A percentile compares a stretch with the other conserved stretches of the same genome.
Conservation (phyloP, 2,329 filamentous ascomycete species). For the Exophiala alcalophila region DNA sequence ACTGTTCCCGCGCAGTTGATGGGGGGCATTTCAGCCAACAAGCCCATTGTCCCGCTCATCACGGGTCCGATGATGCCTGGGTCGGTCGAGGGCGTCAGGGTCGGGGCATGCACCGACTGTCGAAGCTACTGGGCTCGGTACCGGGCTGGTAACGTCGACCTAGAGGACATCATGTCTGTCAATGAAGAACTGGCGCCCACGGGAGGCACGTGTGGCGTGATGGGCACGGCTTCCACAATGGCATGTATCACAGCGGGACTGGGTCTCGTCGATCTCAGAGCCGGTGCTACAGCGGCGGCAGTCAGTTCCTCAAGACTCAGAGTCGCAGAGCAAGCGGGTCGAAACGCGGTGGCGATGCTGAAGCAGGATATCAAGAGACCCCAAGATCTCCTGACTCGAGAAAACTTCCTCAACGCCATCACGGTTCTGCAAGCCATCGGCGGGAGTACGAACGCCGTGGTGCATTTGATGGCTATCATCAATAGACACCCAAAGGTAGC, state of each 20-base stretch:
- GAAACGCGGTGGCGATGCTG: slow-evolving; percentile 49
- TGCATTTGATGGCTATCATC: slow-evolving; percentile 55
- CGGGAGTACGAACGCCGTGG: slow-evolving; percentile 56
- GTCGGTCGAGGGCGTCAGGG: slow-evolving; percentile 56
- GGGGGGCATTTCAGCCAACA: slow-evolving; percentile 72
- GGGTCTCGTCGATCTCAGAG: slow-evolving; percentile 51
- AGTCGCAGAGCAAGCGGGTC: slow-evolving; percentile 55
- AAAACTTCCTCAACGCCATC: slow-evolving; percentile 57
- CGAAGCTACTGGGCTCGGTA: slow-evolving; percentile 70
- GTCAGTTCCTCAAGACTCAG: slow-evolving; percentile 52
- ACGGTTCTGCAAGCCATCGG: slow-evolving; percentile 55
- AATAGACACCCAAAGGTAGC: slow-evolving; percentile 51
- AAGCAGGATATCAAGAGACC: slow-evolving; percentile 44
- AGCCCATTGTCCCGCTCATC: slow-evolving; percentile 65
- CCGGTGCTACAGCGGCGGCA: slow-evolving; percentile 52
- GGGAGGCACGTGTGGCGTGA: slow-evolving; percentile 54
- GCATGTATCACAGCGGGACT: slow-evolving; percentile 53
- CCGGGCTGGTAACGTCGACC: slow-evolving; percentile 62
- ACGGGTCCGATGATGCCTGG: slow-evolving; percentile 76
- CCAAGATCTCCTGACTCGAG: slow-evolving; percentile 54
- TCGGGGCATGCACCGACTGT: slow-evolving; percentile 74
- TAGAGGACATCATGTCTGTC: slow-evolving; percentile 67
- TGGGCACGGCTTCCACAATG: slow-evolving; percentile 59
- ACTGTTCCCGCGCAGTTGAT: slow-evolving; percentile 71
- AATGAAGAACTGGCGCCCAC: slow-evolving; percentile 73